Evolutionary conservation across 1,139 yeast species (phyloP).

Genomic region (Geotrichum bryndzae): DNA sequence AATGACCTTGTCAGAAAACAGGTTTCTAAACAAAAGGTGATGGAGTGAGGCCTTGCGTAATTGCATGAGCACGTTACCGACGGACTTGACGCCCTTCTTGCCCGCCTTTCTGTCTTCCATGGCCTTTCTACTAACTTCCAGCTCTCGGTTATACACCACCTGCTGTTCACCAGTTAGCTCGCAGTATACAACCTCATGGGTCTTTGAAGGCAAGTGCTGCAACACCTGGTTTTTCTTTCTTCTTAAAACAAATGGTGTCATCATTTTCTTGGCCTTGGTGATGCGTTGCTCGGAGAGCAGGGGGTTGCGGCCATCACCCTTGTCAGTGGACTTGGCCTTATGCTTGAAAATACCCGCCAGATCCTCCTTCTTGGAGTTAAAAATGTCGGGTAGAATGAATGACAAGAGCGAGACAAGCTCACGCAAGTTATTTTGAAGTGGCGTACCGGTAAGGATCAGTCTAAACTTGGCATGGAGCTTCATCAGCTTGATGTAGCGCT

Average conservation of each 20-base stretch:
- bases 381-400: constrained; percentile 80
- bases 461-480: constrained; percentile 74
- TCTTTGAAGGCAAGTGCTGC: constrained; percentile 76
- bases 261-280: constrained; percentile 89
- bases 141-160: constrained; percentile 53
- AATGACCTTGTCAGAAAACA: constrained; percentile 51
- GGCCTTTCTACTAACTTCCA: constrained; percentile 46
- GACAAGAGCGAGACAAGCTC: constrained; percentile 86
- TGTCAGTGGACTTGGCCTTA: constrained; percentile 61
- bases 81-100: constrained; percentile 28
- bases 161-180: constrained; percentile 54
- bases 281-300: constrained; percentile 86
- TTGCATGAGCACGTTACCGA: constrained; percentile 85
- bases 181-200: constrained; percentile 59
- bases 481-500: constrained; percentile 82
- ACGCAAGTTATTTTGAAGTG: constrained; percentile 83
- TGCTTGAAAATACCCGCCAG: constrained; percentile 77
- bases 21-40: constrained; percentile 80
- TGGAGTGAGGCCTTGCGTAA: constrained; percentile 92
- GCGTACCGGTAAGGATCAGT: constrained; percentile 88
- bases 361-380: constrained; percentile 77
- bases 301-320: constrained; percentile 48
- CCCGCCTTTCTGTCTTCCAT: constrained; percentile 43
- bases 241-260: constrained; percentile 94
- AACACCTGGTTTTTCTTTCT: constrained; percentile 89